Conservation (phyloP, 345 rosid genomes). For the Salix udensis region DNA sequence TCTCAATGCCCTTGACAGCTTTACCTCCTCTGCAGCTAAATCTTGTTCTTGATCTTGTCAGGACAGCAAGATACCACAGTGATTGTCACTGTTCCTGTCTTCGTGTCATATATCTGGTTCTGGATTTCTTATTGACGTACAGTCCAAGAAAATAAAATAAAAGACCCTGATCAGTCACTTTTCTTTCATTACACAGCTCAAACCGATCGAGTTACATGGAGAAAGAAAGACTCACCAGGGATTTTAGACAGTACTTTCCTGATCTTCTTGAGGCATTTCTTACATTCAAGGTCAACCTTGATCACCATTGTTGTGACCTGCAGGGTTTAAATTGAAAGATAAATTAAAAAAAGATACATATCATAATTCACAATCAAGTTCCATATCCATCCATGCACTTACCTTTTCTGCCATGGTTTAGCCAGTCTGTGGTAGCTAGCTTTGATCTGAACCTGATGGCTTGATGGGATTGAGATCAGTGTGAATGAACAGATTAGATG, state of each 20-base stretch:
- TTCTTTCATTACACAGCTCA: constrained; percentile 22
- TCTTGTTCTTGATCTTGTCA: constrained; percentile 55
- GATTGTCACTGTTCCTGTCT: constrained; percentile 53
- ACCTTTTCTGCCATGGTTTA: neutral
- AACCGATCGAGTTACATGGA: constrained; percentile 2
- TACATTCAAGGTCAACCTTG: constrained; percentile 69
- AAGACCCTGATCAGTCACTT: constrained; percentile 15
- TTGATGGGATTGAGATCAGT: neutral
- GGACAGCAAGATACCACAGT: constrained; percentile 80
- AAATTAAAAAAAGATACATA: neutral
- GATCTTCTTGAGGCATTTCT: constrained; percentile 61
- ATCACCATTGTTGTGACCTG: constrained; percentile 68
- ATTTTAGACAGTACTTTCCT: constrained; percentile 64
- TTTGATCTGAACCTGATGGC: neutral
- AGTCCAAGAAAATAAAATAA: constrained; percentile 8
- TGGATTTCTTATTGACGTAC: constrained; percentile 37
- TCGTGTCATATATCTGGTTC: constrained; percentile 61
- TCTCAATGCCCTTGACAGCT: constrained; percentile 53
- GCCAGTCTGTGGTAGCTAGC: neutral
- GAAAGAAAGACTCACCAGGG: constrained; percentile 54
- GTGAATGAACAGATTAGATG: neutral
- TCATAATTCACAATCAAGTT: neutral
- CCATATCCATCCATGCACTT: neutral
- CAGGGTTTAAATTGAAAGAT: neutral
- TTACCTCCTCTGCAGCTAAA: constrained; percentile 50